These are phyloP conservation scores for Leishmania amazonensis DNA, from an alignment of 208 protist species.

Conservation along the genomic window DNA sequence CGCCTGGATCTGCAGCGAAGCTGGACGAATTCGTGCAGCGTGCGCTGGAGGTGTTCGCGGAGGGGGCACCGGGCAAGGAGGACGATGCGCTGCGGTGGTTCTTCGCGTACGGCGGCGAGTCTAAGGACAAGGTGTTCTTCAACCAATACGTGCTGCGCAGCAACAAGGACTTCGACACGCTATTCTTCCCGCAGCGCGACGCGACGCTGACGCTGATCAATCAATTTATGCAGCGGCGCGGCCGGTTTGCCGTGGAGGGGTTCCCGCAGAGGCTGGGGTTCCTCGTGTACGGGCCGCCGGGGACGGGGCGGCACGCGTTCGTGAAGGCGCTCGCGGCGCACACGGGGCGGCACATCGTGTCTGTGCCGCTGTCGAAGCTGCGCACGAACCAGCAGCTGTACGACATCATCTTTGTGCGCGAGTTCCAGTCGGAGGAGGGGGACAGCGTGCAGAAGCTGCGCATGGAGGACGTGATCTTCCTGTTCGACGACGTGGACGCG, in stretches of 20 bases:
- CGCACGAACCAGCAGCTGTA: slow-evolving; percentile 90
- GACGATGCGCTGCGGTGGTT: slow-evolving; percentile 9
- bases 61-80: slow-evolving; percentile 8
- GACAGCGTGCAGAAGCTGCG: slow-evolving; percentile 33
- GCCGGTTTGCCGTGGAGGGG: slow-evolving; percentile 81
- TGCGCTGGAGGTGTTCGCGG: slow-evolving; percentile 28
- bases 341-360: slow-evolving; percentile 93
- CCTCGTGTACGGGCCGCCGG: slow-evolving; percentile 97
- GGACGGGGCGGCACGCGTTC: slow-evolving; percentile 97
- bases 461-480: slow-evolving; percentile 85
- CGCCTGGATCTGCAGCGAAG: not conserved
- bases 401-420: slow-evolving; percentile 84
- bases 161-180: slow-evolving; percentile 83
- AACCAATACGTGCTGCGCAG: slow-evolving; percentile 72
- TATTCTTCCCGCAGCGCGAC: slow-evolving; percentile 85
- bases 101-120: slow-evolving; percentile 23
- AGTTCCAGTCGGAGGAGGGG: slow-evolving; percentile 46
- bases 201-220: slow-evolving; percentile 75
- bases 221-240: slow-evolving; percentile 71
- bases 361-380: slow-evolving; percentile 67
- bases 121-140: slow-evolving; percentile 39
- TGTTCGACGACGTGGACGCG: slow-evolving; percentile 85
- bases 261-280: slow-evolving; percentile 96
- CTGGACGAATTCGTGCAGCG: slow-evolving; percentile 24
- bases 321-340: slow-evolving; percentile 99